phyloP scores from a whole-genome alignment of 805 yeast species.

The Ogataea methylovora region DNA sequence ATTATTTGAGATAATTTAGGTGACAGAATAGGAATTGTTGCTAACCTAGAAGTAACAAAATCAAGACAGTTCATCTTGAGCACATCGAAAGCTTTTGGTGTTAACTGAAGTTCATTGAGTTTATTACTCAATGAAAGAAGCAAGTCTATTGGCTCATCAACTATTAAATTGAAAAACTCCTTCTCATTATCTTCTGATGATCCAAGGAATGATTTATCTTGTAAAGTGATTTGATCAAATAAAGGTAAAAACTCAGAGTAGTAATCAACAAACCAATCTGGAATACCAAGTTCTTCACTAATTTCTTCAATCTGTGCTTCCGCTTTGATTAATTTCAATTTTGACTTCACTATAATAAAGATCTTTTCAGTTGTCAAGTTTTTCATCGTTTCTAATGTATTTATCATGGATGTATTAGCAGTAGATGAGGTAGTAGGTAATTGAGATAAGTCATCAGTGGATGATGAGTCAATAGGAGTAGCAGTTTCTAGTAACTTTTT shows the following conservation, averaged over 20 bases:
- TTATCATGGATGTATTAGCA: constrained; percentile 5
- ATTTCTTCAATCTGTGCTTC: constrained; percentile 26
- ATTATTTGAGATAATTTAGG: constrained; percentile 29
- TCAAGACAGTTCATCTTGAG: constrained; percentile 56
- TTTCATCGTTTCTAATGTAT: constrained; percentile 25
- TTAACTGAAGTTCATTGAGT: constrained; percentile 19
- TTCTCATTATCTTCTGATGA: constrained; percentile 28
- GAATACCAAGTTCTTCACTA: constrained; percentile 56
- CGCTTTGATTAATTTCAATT: constrained; percentile 23
- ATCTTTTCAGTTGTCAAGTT: constrained; percentile 30
- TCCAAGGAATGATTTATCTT: constrained; percentile 32
- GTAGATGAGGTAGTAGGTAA: neutral
- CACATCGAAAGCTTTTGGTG: constrained; percentile 16
- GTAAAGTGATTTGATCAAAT: constrained; percentile 33
- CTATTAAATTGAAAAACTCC: constrained; percentile 31
- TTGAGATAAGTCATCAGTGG: too few species aligned
- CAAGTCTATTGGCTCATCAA: constrained; percentile 39
- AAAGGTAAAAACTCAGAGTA: constrained; percentile 53
- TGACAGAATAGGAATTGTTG: constrained; percentile 35
- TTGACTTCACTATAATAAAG: constrained; percentile 30
- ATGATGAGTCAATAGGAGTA: too few species aligned
- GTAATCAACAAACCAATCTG: constrained; percentile 75
- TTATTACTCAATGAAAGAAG: constrained; percentile 15
- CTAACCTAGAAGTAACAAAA: constrained; percentile 44
- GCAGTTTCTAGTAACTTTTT: constrained; percentile 28